Conservation (phyloP, 176 grass and related monocot genomes). For the Thinopyrum elongatum region DNA sequence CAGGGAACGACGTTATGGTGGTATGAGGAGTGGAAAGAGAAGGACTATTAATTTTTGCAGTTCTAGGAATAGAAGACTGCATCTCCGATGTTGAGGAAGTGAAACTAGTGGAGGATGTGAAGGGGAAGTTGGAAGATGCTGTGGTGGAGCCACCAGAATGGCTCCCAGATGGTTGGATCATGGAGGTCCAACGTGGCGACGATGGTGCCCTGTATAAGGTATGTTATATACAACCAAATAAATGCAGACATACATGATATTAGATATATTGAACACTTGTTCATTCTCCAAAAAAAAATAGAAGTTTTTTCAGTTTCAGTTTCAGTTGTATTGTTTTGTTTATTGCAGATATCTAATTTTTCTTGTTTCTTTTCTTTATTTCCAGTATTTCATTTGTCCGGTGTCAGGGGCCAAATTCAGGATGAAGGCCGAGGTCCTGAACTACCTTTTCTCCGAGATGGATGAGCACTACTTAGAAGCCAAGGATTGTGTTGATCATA, state of each 20-base stretch:
- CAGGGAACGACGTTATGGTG: too few species aligned
- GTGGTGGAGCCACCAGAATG: conserved; percentile 19
- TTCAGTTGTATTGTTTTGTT: neutral
- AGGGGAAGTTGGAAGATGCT: neutral
- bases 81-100: neutral
- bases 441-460: conserved; percentile 15
- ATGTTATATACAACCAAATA: neutral
- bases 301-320: neutral
- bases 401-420: conserved; percentile 28
- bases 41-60: too few species aligned
- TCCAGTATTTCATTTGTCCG: conserved; percentile 44
- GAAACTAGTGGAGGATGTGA: neutral
- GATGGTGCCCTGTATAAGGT: conserved; percentile 27
- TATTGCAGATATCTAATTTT: neutral
- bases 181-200: conserved; percentile 20
- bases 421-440: conserved; percentile 15
- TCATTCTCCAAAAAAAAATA: neutral
- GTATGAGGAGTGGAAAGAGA: too few species aligned
- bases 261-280: too few species aligned
- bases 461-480: conserved; percentile 6
- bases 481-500: neutral
- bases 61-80: too few species aligned
- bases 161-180: conserved; percentile 62
- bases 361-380: neutral
- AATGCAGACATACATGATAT: too few species aligned